Conservation (phyloP, 345 rosid species). For the Camelina neglecta region DNA sequence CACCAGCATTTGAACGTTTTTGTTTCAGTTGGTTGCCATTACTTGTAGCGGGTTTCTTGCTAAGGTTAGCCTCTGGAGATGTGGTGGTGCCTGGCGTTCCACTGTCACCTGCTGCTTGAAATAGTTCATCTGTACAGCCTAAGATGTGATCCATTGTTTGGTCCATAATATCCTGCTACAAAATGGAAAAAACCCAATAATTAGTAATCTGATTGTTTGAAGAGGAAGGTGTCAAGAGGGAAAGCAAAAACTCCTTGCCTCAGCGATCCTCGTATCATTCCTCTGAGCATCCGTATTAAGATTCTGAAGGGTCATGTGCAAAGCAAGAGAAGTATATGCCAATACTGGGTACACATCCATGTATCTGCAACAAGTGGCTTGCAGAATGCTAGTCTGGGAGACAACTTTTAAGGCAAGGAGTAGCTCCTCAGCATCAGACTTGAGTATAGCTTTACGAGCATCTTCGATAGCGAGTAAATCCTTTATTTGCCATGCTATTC, state of each 20-base stretch:
- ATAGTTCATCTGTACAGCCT: slow-evolving; percentile 61
- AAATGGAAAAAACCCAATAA: background rate
- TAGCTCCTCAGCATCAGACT: slow-evolving; percentile 61
- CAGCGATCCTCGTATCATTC: slow-evolving; percentile 34
- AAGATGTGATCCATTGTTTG: slow-evolving; percentile 73
- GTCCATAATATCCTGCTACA: slow-evolving; percentile 53
- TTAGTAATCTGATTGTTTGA: slow-evolving; percentile 29
- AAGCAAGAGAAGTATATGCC: slow-evolving; percentile 75
- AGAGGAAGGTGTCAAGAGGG: slow-evolving; percentile 28
- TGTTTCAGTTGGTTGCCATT: slow-evolving; percentile 38
- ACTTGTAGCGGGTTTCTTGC: slow-evolving; percentile 32
- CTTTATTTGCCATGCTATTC: slow-evolving; percentile 91
- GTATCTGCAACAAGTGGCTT: slow-evolving; percentile 52
- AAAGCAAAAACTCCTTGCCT: slow-evolving; percentile 55
- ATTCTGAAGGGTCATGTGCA: slow-evolving; percentile 60
- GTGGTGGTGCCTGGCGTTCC: slow-evolving; percentile 32
- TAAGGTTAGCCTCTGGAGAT: slow-evolving; percentile 38
- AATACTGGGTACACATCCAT: slow-evolving; percentile 71
- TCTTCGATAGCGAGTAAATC: slow-evolving; percentile 65
- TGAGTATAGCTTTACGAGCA: slow-evolving; percentile 56
- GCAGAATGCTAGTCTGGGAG: slow-evolving; percentile 76
- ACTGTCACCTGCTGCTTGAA: slow-evolving; percentile 46
- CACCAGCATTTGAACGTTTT: slow-evolving; percentile 45
- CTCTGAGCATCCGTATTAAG: slow-evolving; percentile 37
- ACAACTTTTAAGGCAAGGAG: slow-evolving; percentile 67